Evolutionary conservation across 306 rosid species (phyloP).

Genomic region (Fragaria iinumae): DNA sequence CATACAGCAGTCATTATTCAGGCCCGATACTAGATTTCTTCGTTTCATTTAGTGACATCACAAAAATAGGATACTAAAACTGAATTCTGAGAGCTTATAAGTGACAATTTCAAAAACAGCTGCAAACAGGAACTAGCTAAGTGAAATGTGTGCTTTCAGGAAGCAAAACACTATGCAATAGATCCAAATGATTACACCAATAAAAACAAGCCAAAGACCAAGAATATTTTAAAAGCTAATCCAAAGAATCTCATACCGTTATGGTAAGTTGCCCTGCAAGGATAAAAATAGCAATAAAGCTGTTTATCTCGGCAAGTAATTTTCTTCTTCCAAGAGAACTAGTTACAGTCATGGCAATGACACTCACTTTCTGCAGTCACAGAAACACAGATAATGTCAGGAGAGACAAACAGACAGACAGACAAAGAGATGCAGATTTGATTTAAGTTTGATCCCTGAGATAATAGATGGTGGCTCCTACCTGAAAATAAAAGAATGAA

Average conservation of each 20-base stretch:
- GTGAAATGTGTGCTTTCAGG: neutral
- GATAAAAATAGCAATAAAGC: slow-evolving; percentile 87
- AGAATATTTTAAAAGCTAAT: neutral
- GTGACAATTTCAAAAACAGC: neutral
- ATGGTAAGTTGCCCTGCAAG: slow-evolving; percentile 87
- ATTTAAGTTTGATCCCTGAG: slow-evolving; percentile 6
- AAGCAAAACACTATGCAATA: neutral
- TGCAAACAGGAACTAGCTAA: slow-evolving; percentile 6
- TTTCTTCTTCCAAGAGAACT: slow-evolving; percentile 82
- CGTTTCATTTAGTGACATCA: neutral
- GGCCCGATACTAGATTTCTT: neutral
- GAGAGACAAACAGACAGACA: neutral
- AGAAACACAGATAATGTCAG: slow-evolving; percentile 13
- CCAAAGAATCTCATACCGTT: slow-evolving; percentile 52
- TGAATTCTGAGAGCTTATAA: neutral
- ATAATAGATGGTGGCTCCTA: slow-evolving; percentile 23
- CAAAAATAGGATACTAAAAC: neutral
- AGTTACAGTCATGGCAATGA: slow-evolving; percentile 73
- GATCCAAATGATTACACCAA: neutral
- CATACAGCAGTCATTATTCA: neutral
- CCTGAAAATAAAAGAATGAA: slow-evolving; percentile 96
- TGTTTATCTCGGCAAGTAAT: slow-evolving; percentile 80
- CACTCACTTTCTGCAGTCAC: slow-evolving; percentile 73
- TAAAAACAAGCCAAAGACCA: neutral
- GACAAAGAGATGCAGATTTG: slow-evolving; percentile 7